These are phyloP conservation scores for Pseudocercospora vitis DNA, from an alignment of 2,329 filamentous ascomycete species.

Conservation along the genomic window DNA sequence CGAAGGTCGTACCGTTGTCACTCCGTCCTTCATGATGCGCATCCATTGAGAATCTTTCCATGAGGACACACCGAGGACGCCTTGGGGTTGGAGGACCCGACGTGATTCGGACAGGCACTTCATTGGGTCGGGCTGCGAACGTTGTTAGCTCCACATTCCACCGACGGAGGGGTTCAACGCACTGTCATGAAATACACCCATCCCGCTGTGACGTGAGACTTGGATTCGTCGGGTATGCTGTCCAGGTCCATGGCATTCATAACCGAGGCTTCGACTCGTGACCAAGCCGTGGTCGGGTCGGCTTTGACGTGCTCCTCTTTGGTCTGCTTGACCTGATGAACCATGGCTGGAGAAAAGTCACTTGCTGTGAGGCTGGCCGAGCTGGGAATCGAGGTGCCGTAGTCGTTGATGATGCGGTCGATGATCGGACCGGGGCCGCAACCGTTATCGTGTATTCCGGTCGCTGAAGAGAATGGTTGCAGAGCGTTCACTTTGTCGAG, in stretches of 20 bases:
- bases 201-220: slow-evolving; percentile 36
- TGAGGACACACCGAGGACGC: slow-evolving; percentile 30
- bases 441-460: slow-evolving; percentile 36
- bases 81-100: slow-evolving; percentile 30
- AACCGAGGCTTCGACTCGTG: slow-evolving; percentile 27
- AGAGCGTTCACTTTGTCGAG: slow-evolving; percentile 30
- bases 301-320: slow-evolving; percentile 21
- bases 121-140: slow-evolving; percentile 1
- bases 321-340: slow-evolving; percentile 25
- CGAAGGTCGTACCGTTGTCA: slow-evolving; percentile 25
- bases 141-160: slow-evolving; percentile 15
- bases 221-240: slow-evolving; percentile 24
- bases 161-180: slow-evolving; percentile 19
- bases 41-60: slow-evolving; percentile 37
- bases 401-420: slow-evolving; percentile 27
- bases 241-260: slow-evolving; percentile 34
- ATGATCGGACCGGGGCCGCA: slow-evolving; percentile 36
- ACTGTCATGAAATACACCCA: slow-evolving; percentile 37
- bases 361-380: slow-evolving; percentile 26
- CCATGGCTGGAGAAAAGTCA: slow-evolving; percentile 38
- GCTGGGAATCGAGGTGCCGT: slow-evolving; percentile 25
- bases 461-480: slow-evolving; percentile 32
- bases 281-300: slow-evolving; percentile 27
- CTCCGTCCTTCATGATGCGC: slow-evolving; percentile 25
- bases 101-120: slow-evolving; percentile 30